Evolutionary conservation across 2,329 filamentous ascomycete genomes (phyloP).

Genomic region (Aureobasidium sp.): DNA sequence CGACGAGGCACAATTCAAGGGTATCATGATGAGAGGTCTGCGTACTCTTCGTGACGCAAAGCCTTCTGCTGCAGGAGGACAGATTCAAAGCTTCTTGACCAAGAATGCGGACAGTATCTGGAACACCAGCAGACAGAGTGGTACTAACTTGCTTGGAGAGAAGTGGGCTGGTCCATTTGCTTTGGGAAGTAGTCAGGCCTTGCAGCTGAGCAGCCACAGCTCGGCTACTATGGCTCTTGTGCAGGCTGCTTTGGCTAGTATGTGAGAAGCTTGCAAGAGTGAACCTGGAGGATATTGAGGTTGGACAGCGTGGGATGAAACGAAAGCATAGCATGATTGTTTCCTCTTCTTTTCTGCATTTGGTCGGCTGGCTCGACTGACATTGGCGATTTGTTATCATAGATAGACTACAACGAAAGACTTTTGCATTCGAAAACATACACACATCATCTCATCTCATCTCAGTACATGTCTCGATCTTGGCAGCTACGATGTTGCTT

Average conservation of each 20-base stretch:
- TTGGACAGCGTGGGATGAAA: neutral
- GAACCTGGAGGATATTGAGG: neutral
- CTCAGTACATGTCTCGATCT: no score
- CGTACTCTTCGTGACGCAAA: slow-evolving; percentile 48
- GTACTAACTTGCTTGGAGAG: slow-evolving; percentile 48
- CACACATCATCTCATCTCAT: no score
- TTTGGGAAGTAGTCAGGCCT: slow-evolving; percentile 23
- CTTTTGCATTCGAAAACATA: no score
- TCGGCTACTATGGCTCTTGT: slow-evolving; percentile 21
- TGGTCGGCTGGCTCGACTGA: neutral
- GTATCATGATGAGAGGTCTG: slow-evolving; percentile 61
- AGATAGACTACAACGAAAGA: neutral
- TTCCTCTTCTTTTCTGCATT: neutral
- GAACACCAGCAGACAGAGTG: slow-evolving; percentile 44
- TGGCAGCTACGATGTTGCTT: no score
- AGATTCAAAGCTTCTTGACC: slow-evolving; percentile 42
- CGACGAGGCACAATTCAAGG: slow-evolving; percentile 57
- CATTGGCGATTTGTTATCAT: neutral
- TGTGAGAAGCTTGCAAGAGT: neutral
- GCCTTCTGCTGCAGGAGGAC: slow-evolving; percentile 43
- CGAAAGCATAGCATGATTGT: neutral
- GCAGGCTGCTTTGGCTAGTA: slow-evolving; percentile 26
- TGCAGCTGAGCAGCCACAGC: slow-evolving; percentile 24
- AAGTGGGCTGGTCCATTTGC: slow-evolving; percentile 58
- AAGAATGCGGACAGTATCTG: slow-evolving; percentile 61